These are phyloP conservation scores for Naganishia liquefaciens DNA, from an alignment of 1,284 basidiomycete genomes.

Conservation along the genomic window DNA sequence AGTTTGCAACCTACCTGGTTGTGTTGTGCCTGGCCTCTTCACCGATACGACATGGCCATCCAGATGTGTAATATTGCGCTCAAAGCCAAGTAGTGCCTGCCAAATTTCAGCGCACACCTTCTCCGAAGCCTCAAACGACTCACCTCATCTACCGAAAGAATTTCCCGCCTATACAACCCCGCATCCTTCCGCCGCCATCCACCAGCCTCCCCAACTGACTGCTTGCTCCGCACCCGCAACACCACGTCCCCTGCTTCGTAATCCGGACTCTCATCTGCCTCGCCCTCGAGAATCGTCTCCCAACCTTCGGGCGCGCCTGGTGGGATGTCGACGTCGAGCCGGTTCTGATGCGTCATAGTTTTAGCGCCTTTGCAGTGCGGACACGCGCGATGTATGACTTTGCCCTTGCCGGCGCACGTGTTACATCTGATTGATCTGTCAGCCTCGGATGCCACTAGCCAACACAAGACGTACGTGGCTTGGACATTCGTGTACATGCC, in stretches of 20 bases:
- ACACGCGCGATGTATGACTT: slow-evolving; percentile 70
- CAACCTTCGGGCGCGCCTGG: slow-evolving; percentile 87
- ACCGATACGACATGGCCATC: slow-evolving; percentile 80
- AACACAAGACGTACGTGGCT: slow-evolving; percentile 46
- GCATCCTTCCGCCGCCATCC: slow-evolving; percentile 83
- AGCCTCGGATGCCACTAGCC: too few relatives aligned
- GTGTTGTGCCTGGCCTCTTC: slow-evolving; percentile 74
- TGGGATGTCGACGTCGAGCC: slow-evolving; percentile 77
- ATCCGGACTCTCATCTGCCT: slow-evolving; percentile 89
- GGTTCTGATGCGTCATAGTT: slow-evolving; percentile 62
- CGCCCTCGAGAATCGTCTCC: slow-evolving; percentile 86
- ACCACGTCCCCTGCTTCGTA: slow-evolving; percentile 90
- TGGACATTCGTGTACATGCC: slow-evolving; percentile 73
- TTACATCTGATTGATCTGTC: slow-evolving; percentile 63
- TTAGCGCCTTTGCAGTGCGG: slow-evolving; percentile 79
- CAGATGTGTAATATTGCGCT: slow-evolving; percentile 79
- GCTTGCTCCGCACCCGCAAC: slow-evolving; percentile 73
- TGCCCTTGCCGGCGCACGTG: slow-evolving; percentile 76
- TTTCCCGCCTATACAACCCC: slow-evolving; percentile 84
- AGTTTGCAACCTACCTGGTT: slow-evolving; percentile 67
- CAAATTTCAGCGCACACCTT: background rate
- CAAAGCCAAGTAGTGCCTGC: slow-evolving; percentile 54
- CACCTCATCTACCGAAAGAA: slow-evolving; percentile 84
- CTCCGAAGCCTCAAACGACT: slow-evolving; percentile 37
- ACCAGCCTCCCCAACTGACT: slow-evolving; percentile 61